Evolutionary conservation across 2,329 filamentous ascomycete genomes (phyloP), one percentile per base, ranked within the genome.

Genomic region (Lecanicillium sp.): DNA sequence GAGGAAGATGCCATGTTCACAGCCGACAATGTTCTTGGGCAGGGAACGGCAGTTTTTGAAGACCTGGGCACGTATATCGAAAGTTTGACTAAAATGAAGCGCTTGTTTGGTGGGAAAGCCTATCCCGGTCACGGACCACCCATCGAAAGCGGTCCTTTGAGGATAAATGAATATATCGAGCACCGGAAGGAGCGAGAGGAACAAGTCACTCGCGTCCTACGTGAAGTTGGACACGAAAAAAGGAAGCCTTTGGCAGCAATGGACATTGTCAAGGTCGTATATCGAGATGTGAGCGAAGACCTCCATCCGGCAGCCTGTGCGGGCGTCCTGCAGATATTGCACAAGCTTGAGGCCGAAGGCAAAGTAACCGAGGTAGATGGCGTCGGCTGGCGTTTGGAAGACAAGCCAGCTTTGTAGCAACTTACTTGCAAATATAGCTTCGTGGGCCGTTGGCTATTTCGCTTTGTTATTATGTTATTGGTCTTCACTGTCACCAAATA

Each of bases 91-190:
- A 70, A 69, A 46, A 92, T 94, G 86, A 66, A 69, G 33, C 58
- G 61, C 16, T 64, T 78, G 6, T 85, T 85, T 49, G 60, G 59
- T 1, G 83, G 84, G 2, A 68, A 76, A 34, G 87, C 80, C 2
- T 96, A 95, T 56, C 90, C 92, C 0, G 90, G 85, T 4, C 92
- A 98, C 53, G 92, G 92, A 0, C 73, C 80, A 0, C 76, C 92
- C 3, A 70, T 96, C 17, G 73, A 80, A 28, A 73, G 92, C 45
- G 85, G 85, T 0, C 74, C 70, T 17, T 67, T 64, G 17, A 90
- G 78, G 55, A 83, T 96, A 38, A 51, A 64, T 15, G 86, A 95
- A 58, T 96, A 98, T 55, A 85, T 96, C 48, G 59, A 67, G 43
- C 92, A 96, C 63, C 73, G 90, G 22, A 73, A 78, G 51, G 74